Evolutionary conservation across 371 early-diverging fungal genomes (phyloP), one percentile per base, ranked within the genome.

Genomic region (Entomophthora muscae): DNA sequence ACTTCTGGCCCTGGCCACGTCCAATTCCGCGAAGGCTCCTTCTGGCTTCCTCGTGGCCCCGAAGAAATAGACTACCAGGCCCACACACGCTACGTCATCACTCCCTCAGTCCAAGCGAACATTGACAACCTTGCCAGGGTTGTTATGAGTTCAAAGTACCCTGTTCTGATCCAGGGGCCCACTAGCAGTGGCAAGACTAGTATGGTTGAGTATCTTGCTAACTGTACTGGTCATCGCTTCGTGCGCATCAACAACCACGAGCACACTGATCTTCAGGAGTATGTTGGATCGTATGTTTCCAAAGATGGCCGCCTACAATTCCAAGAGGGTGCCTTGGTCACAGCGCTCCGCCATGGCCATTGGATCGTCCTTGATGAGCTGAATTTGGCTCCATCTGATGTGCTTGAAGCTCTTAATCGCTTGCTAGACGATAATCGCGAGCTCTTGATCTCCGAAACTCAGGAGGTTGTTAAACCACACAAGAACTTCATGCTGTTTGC

Each of bases 191-290:
- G 99, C 65, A 99, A 99, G 74, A 99, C 99, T 0, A 89, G 91
- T 66, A 93, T 99, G 88, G 88, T 99, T 60, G 93, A 93, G 70
- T 93, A 95, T 67, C 74, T 99, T 64, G 98, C 99, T n/a, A 86
- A 89, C 58, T 73, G 79, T 57, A 90, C 93, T 0, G 91, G 91
- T 10, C 97, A 95, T 75, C 78, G 80, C 22, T 93, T 99, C 72
- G 91, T 99, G 5, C 88, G 99, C 66, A 95, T 99, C 75, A 99
- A 99, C 78, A 99, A 99, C 73, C 99, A 99, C 76, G 99, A 99
- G 74, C 97, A 99, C 72, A 99, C 99, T 1, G 99, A 99, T 70
- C 67, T 97, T 61, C 91, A 95, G 72, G 99, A 99, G 73, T 99
- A 99, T 72, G 76, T 99, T 42, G 99, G 99, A 61, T 84, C 87